Evolutionary conservation across 768 basidiomycete species (phyloP).

Genomic region (Dioszegia crocea): DNA sequence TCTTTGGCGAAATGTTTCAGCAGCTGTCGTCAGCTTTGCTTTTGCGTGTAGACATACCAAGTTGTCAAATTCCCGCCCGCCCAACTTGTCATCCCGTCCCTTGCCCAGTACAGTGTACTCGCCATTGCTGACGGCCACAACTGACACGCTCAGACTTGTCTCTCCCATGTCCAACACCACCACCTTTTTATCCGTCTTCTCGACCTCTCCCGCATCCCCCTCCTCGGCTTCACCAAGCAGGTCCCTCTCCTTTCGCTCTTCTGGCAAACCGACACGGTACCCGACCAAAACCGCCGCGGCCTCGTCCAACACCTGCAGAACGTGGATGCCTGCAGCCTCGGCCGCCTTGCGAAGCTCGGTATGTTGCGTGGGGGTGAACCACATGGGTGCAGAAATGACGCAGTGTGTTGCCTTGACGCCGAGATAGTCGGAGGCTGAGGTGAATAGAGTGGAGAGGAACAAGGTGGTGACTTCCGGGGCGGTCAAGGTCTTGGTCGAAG

Average conservation of each 20-base stretch:
- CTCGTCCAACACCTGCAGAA: slow-evolving; percentile 84
- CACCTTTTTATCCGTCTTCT: slow-evolving; percentile 50
- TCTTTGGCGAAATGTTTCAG: slow-evolving; percentile 91
- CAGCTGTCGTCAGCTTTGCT: slow-evolving; percentile 53
- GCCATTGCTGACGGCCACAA: slow-evolving; percentile 47
- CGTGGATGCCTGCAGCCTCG: slow-evolving; percentile 70
- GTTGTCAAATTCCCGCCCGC: slow-evolving; percentile 51
- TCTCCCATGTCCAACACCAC: slow-evolving; percentile 51
- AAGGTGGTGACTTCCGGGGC: slow-evolving; percentile 77
- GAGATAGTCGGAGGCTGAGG: slow-evolving; percentile 86
- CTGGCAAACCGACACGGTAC: slow-evolving; percentile 49
- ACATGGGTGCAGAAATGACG: slow-evolving; percentile 75
- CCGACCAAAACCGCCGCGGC: slow-evolving; percentile 66
- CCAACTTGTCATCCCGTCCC: slow-evolving; percentile 48
- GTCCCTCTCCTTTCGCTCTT: slow-evolving; percentile 46
- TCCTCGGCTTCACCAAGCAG: slow-evolving; percentile 48
- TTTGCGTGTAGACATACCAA: slow-evolving; percentile 34
- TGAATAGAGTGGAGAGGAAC: slow-evolving; percentile 76
- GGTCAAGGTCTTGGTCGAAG: slow-evolving; percentile 66
- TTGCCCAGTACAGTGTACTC: slow-evolving; percentile 50
- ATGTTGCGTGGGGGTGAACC: slow-evolving; percentile 66
- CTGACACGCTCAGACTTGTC: slow-evolving; percentile 48
- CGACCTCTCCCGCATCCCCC: slow-evolving; percentile 45
- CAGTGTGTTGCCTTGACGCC: slow-evolving; percentile 68
- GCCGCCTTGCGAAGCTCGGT: slow-evolving; percentile 70